Evolutionary conservation across 2,329 filamentous ascomycete genomes (phyloP).

Genomic region (Fusarium lyarnte): DNA sequence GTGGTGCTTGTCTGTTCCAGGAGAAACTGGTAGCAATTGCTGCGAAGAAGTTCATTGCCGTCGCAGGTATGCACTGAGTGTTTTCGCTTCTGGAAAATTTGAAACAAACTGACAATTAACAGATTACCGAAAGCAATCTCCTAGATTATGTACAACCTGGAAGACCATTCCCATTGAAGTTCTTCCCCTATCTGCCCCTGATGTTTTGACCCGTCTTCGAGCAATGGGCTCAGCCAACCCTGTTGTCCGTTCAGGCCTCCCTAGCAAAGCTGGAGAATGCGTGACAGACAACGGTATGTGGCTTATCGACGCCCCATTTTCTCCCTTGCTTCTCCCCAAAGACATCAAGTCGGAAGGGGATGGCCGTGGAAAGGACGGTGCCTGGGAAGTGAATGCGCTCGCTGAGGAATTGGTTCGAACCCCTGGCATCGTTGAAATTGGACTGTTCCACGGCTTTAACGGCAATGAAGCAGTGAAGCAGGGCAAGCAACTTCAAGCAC

Average conservation of each 20-base stretch:
- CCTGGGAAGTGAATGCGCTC: conserved; percentile 83
- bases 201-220: conserved; percentile 77
- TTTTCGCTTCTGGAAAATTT: neutral
- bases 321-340: conserved; percentile 72
- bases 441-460: conserved; percentile 86
- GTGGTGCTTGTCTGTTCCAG: conserved; percentile 96
- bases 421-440: conserved; percentile 89
- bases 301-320: conserved; percentile 94
- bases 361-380: conserved; percentile 60
- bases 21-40: conserved; percentile 93
- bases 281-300: conserved; percentile 68
- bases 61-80: conserved; percentile 69
- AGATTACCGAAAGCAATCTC: conserved; percentile 92
- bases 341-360: conserved; percentile 62
- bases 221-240: conserved; percentile 78
- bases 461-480: conserved; percentile 69
- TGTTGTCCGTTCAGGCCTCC: conserved; percentile 74
- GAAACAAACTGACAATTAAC: conserved; percentile 20
- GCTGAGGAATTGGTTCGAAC: conserved; percentile 80
- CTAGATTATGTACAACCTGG: conserved; percentile 79
- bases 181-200: conserved; percentile 81
- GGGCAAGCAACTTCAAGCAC: conserved; percentile 72
- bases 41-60: conserved; percentile 86
- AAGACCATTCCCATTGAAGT: conserved; percentile 93
- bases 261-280: conserved; percentile 83